A percentile compares a stretch with the other conserved stretches of the same genome.
Conservation (phyloP, 2,329 filamentous ascomycete genomes). For the Penicillium capsulatum region DNA sequence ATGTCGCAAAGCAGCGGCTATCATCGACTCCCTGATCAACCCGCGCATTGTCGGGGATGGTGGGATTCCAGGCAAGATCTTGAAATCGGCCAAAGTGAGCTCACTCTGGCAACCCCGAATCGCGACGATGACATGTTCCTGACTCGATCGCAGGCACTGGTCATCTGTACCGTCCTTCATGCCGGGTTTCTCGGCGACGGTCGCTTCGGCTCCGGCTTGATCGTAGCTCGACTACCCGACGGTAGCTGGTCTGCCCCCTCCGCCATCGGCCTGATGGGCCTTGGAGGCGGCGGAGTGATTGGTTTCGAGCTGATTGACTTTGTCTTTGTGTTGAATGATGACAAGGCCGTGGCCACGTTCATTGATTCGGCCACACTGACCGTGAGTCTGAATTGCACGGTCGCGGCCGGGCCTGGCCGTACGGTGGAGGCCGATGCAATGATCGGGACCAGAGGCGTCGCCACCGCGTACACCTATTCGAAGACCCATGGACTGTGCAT, state of each 20-base stretch:
- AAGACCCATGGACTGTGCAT: constrained; percentile 96
- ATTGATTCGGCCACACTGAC: constrained; percentile 84
- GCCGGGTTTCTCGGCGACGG: constrained; percentile 45
- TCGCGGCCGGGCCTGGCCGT: constrained; percentile 86
- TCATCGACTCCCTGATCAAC: constrained; percentile 88
- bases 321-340: constrained; percentile 94
- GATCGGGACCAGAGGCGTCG: constrained; percentile 76
- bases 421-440: constrained; percentile 92
- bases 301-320: constrained; percentile 57
- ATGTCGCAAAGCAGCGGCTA: constrained; percentile 92
- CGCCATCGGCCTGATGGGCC: constrained; percentile 42
- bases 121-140: background rate
- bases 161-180: constrained; percentile 45
- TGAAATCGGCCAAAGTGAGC: constrained; percentile 79
- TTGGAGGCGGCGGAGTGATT: constrained; percentile 45
- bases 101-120: background rate
- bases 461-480: constrained; percentile 89
- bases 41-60: constrained; percentile 90
- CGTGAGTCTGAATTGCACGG: constrained; percentile 86
- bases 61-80: constrained; percentile 81
- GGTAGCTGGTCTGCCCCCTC: constrained; percentile 47
- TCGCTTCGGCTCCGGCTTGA: constrained; percentile 46
- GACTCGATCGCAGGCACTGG: constrained; percentile 37
- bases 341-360: constrained; percentile 80
- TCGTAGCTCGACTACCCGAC: constrained; percentile 45